A percentile compares a stretch with the other conserved stretches of the same genome.
Conservation (phyloP, 495 filamentous ascomycete species). For the Penicillium paxilli region DNA sequence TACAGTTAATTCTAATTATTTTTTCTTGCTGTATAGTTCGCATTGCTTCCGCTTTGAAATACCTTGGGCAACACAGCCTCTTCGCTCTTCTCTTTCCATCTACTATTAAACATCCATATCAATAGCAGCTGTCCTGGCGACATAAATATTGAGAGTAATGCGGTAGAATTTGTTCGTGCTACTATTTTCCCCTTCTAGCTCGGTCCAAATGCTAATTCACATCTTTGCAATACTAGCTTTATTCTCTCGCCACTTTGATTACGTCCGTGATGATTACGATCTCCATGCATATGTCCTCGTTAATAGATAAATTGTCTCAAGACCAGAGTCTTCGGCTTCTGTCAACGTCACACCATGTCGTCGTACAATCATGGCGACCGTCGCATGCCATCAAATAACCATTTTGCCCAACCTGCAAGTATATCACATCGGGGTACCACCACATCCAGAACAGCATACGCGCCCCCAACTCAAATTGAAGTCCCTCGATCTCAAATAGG, state of each 20-base stretch:
- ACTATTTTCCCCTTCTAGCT: background rate
- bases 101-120: conserved; percentile 14
- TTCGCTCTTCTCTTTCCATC: conserved; percentile 5
- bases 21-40: conserved; percentile 6
- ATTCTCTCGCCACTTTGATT: conserved; percentile 2
- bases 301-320: conserved; percentile 27
- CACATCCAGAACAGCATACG: conserved; percentile 16
- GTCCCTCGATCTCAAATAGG: conserved; percentile 30
- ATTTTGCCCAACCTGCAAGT: conserved; percentile 25
- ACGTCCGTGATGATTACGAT: conserved; percentile 38
- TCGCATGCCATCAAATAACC: conserved; percentile 34
- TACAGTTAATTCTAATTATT: conserved; percentile 10
- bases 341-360: conserved; percentile 34
- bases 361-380: conserved; percentile 38
- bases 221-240: background rate
- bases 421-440: conserved; percentile 22
- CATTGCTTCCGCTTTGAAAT: conserved; percentile 13
- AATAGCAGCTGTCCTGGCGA: conserved; percentile 11
- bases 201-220: background rate
- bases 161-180: conserved; percentile 1
- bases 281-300: conserved; percentile 22
- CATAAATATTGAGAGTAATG: conserved; percentile 12
- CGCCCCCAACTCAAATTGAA: too few relatives aligned
- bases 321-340: conserved; percentile 28
- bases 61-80: conserved; percentile 5